Evolutionary conservation across 2,329 filamentous ascomycete genomes (phyloP).

Genomic region (Aspergillus fumigatus): DNA sequence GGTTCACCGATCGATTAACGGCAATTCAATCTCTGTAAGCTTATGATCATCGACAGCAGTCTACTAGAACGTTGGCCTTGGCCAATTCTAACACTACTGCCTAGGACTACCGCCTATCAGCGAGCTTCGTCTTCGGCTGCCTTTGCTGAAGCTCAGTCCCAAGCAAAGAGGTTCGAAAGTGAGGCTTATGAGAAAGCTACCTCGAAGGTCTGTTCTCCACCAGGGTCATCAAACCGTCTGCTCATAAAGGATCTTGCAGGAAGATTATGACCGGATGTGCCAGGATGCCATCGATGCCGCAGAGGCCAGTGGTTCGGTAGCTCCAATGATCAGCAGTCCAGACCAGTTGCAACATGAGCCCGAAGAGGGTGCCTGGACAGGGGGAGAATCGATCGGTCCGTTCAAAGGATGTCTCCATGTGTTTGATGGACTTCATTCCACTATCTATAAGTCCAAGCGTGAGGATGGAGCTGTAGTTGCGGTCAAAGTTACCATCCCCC

Average conservation of each 20-base stretch:
- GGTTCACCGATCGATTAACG: conserved; percentile 58
- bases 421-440: conserved; percentile 70
- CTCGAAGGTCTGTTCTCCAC: conserved; percentile 30
- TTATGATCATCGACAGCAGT: background rate
- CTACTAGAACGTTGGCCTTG: background rate
- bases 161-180: conserved; percentile 62
- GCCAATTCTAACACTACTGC: conserved; percentile 10
- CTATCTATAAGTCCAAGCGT: conserved; percentile 67
- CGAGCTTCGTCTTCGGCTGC: conserved; percentile 41
- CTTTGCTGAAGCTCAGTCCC: conserved; percentile 46
- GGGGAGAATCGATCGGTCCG: conserved; percentile 46
- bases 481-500: conserved; percentile 79
- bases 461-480: conserved; percentile 53
- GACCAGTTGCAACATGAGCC: conserved; percentile 17
- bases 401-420: conserved; percentile 56
- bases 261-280: conserved; percentile 49
- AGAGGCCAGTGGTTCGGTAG: conserved; percentile 18
- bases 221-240: background rate
- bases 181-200: conserved; percentile 35
- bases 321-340: conserved; percentile 19
- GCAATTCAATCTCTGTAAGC: conserved; percentile 61
- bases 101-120: conserved; percentile 48
- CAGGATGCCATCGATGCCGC: conserved; percentile 35
- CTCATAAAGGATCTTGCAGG: conserved; percentile 41
- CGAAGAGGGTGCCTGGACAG: conserved; percentile 21